Evolutionary conservation across 2,329 filamentous ascomycete genomes (phyloP).

Genomic region (Pseudocercospora fuligena): DNA sequence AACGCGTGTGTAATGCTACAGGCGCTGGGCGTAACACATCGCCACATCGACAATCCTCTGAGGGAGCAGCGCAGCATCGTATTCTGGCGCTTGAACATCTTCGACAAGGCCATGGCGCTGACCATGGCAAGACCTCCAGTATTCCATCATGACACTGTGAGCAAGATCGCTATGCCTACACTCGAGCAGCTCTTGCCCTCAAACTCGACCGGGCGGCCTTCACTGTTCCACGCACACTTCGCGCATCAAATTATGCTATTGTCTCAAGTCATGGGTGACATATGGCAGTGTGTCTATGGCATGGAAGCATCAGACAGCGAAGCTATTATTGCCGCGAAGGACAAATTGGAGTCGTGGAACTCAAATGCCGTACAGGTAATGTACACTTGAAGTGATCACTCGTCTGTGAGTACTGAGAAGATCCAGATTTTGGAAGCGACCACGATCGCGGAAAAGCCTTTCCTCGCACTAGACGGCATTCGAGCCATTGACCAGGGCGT

Average conservation of each 20-base stretch:
- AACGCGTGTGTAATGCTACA: constrained; percentile 35
- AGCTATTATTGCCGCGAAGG: not conserved
- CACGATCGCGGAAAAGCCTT: constrained; percentile 27
- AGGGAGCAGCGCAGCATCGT: constrained; percentile 27
- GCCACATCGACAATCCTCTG: constrained; percentile 23
- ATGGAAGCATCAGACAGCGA: constrained; percentile 15
- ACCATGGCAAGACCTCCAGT: constrained; percentile 31
- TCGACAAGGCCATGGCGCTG: constrained; percentile 32
- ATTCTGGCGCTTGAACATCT: constrained; percentile 34
- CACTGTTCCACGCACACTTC: constrained; percentile 31
- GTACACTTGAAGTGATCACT: not conserved
- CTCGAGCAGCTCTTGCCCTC: constrained; percentile 27
- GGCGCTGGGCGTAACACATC: constrained; percentile 28
- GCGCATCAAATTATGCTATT: constrained; percentile 29
- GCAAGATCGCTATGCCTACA: constrained; percentile 26
- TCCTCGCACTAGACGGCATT: constrained; percentile 22
- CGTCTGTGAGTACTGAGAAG: not conserved
- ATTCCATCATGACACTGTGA: constrained; percentile 28
- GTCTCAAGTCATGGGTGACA: constrained; percentile 18
- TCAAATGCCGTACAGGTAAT: not conserved
- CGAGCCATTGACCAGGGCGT: constrained; percentile 29
- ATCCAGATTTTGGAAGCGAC: constrained; percentile 27
- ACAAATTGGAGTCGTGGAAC: constrained; percentile 31
- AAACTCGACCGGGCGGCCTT: not conserved
- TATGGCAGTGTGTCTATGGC: constrained; percentile 29